Evolutionary conservation across 306 rosid genomes (phyloP), one percentile per base, ranked within the genome.

Genomic region (Albizia julibrissin): DNA sequence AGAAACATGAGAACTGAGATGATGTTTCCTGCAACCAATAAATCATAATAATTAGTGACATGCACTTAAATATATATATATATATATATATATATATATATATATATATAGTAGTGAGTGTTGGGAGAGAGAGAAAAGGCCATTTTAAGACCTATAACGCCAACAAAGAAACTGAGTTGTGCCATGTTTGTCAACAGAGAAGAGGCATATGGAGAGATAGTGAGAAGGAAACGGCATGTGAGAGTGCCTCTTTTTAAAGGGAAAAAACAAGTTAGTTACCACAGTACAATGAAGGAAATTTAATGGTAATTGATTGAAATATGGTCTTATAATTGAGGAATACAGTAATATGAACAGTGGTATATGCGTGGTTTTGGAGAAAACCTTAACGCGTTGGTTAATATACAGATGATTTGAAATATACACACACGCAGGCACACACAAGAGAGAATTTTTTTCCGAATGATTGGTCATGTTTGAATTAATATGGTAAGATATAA

Each of bases 1-100:
- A 92, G 92, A 77, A 92, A 90, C 97, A 90, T 84, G 77, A 92
- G 87, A 73, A 89, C 77, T 72, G 97, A 89, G 78, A 92, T 86
- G 85, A 89, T 82, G 88, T 89, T 92, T 62, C 94, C 97, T 92
- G 87, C 82, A 86, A 18, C 8, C 74, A 79, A 7, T 21, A 2
- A 11, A 2, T 8, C 9, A 64, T 64, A 29, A 29, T 13, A 29
- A 29, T 29, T 15, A 64, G 10, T 21, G 3, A 10, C 16, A 10
- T 59, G 0, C 4, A 11, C 15, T 2, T 46, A n/a, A n/a, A n/a
- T n/a, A n/a, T n/a, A n/a, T n/a, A n/a, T n/a, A n/a, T n/a, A n/a
- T n/a, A n/a, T n/a, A n/a, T n/a, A n/a, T n/a, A n/a, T n/a, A n/a
- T n/a, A n/a, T n/a, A n/a, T n/a, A n/a, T n/a, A n/a, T n/a, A n/a